Percentiles rank a stretch among this genome's conserved stretches.
phyloP scores from a whole-genome alignment of 139 green algal species.

The Volvox africanus region DNA sequence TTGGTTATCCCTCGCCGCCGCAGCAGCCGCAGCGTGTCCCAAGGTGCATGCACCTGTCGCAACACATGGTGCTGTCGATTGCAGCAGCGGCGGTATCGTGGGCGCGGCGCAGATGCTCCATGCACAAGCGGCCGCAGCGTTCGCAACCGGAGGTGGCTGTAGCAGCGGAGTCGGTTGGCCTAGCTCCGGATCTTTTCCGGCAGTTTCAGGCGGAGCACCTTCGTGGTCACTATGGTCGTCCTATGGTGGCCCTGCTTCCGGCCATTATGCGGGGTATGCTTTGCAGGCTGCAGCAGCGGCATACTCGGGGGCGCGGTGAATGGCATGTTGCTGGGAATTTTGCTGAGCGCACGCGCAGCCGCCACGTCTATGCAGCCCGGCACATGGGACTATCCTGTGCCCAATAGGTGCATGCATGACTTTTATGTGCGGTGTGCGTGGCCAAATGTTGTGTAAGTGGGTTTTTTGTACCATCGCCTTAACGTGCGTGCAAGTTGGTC shows the following conservation, averaged over 20 bases:
- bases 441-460: background rate
- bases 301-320: background rate
- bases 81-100: background rate
- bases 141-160: background rate
- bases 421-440: background rate
- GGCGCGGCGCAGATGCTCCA: slow-evolving; percentile 26
- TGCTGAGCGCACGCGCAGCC: background rate
- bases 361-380: slow-evolving; percentile 22
- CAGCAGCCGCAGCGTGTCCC: too few relatives aligned
- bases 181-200: too few relatives aligned
- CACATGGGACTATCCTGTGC: background rate
- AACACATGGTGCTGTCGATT: background rate
- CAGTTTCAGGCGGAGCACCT: background rate
- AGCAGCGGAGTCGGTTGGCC: background rate
- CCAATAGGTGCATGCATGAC: slow-evolving; percentile 23
- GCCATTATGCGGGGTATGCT: slow-evolving; percentile 25
- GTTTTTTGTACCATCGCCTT: slow-evolving; percentile 1
- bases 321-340: background rate
- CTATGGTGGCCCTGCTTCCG: background rate
- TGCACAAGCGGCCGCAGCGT: background rate
- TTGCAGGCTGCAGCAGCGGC: slow-evolving; percentile 20
- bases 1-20: slow-evolving; percentile 9
- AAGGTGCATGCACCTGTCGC: background rate
- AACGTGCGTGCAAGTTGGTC: background rate
- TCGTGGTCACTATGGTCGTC: slow-evolving; percentile 13